Evolutionary conservation across 2,329 filamentous ascomycete genomes (phyloP), one percentile per base, ranked within the genome.

Genomic region (Venturia asperata): DNA sequence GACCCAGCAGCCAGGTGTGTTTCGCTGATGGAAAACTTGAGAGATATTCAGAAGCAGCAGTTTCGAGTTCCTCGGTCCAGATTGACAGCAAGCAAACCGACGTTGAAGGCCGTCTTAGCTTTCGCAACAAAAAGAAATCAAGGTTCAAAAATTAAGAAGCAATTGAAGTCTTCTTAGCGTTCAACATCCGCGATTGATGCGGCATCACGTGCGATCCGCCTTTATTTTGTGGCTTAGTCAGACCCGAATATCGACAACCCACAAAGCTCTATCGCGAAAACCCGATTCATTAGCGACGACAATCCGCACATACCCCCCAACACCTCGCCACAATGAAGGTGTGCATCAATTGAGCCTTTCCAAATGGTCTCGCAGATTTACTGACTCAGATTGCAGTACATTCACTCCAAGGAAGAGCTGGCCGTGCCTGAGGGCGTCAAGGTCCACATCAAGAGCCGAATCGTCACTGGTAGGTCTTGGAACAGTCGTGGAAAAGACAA

Each of bases 351-450:
- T 52, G 5, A 27, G 11, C 47, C 47, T 9, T 21, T 52, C 21
- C 10, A 7, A 4, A 27, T 27, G 1, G 15, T 13, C 27, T 21
- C 10, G 47, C 27, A 11, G 24, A 27, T 27, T 27, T 27, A 52
- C 47, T 52, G 47, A 61, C 64, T 83, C 89, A 97, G 90, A 83
- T 97, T 97, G 94, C 95, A 90, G 86, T 97, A 97, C 91, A 96
- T 99, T 85, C 92, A 97, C 87, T 96, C 91, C 78, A 86, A 93
- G 84, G 93, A 99, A 88, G 85, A 86, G 83, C 86, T 99, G 83
- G 86, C 88, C 77, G 91, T 99, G 82, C 94, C 95, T 77, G 91
- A 97, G 81, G 91, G 92, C 85, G 94, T 99, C 87, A 96, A 93
- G 86, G 87, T 99, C 82, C 80, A 84, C 82, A 99, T 99, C 86